phyloP scores from a whole-genome alignment of 148 eudicot genomes.

The Camellia granthamiana region DNA sequence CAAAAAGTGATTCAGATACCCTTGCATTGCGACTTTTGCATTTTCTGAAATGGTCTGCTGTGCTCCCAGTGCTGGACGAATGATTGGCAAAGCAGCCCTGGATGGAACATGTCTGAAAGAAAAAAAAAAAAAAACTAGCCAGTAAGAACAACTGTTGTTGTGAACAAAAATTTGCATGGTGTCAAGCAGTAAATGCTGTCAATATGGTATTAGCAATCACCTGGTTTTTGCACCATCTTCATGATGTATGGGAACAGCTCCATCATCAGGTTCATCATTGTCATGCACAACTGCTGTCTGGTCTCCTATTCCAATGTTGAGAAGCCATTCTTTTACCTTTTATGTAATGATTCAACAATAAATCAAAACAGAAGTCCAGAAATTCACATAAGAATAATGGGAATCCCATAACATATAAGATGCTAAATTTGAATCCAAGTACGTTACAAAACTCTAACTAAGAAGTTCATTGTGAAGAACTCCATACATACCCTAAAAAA shows the following conservation, averaged over 20 bases:
- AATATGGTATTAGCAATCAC: conserved; percentile 35
- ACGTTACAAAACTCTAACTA: background rate
- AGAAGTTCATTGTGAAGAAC: background rate
- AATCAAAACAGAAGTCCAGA: background rate
- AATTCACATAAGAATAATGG: background rate
- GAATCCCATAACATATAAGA: background rate
- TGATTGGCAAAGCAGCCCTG: conserved; percentile 86
- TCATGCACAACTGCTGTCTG: conserved; percentile 71
- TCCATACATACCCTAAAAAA: background rate
- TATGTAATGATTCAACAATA: background rate
- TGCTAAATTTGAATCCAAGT: background rate
- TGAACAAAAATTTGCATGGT: background rate
- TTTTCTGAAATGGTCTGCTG: conserved; percentile 86
- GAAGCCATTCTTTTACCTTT: conserved; percentile 99
- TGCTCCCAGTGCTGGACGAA: conserved; percentile 82
- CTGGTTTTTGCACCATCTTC: conserved; percentile 73
- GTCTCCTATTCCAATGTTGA: conserved; percentile 90
- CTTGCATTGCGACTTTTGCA: conserved; percentile 96
- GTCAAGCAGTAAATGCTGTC: conserved; percentile 6
- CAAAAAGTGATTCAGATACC: conserved; percentile 86
- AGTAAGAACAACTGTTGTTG: conserved; percentile 32
- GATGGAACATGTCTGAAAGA: conserved; percentile 87
- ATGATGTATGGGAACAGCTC: conserved; percentile 55
- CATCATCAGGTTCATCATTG: conserved; percentile 86
- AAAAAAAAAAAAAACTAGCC: conserved; percentile 7